phyloP scores from a whole-genome alignment of 2,329 filamentous ascomycete species.

The Aspergillus sp. region DNA sequence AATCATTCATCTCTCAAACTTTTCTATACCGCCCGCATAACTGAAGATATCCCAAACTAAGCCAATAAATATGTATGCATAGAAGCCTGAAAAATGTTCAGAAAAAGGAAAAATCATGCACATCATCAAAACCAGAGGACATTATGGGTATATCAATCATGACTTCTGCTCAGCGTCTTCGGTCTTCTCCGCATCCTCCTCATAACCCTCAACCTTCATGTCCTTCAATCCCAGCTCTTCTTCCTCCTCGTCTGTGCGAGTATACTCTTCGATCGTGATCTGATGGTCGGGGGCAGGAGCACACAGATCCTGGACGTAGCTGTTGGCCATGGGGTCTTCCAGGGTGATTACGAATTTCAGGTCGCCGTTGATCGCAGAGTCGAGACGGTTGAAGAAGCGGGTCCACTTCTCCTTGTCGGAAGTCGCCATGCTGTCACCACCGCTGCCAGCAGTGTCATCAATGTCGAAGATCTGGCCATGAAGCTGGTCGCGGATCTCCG shows the following conservation, averaged over 20 bases:
- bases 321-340: slow-evolving; percentile 84
- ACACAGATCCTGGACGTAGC: slow-evolving; percentile 85
- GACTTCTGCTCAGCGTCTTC: slow-evolving; percentile 28
- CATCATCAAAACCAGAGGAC: slow-evolving; percentile 21
- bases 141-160: slow-evolving; percentile 22
- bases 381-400: slow-evolving; percentile 74
- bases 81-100: slow-evolving; percentile 8
- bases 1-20: not conserved
- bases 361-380: slow-evolving; percentile 75
- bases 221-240: slow-evolving; percentile 88
- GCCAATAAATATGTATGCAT: slow-evolving; percentile 4
- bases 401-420: slow-evolving; percentile 72
- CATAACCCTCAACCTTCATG: slow-evolving; percentile 90
- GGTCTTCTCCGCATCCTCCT: slow-evolving; percentile 49
- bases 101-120: slow-evolving; percentile 19
- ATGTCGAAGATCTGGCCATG: slow-evolving; percentile 82
- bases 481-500: slow-evolving; percentile 87
- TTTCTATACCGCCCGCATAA: slow-evolving; percentile 1
- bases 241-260: slow-evolving; percentile 85
- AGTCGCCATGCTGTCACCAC: slow-evolving; percentile 74
- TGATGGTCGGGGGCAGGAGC: slow-evolving; percentile 80
- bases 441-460: slow-evolving; percentile 54
- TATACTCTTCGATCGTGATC: slow-evolving; percentile 78
- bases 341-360: slow-evolving; percentile 79
- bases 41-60: not conserved